Conservation (phyloP, 2,329 filamentous ascomycete genomes). For the Teratosphaeria viscida region DNA sequence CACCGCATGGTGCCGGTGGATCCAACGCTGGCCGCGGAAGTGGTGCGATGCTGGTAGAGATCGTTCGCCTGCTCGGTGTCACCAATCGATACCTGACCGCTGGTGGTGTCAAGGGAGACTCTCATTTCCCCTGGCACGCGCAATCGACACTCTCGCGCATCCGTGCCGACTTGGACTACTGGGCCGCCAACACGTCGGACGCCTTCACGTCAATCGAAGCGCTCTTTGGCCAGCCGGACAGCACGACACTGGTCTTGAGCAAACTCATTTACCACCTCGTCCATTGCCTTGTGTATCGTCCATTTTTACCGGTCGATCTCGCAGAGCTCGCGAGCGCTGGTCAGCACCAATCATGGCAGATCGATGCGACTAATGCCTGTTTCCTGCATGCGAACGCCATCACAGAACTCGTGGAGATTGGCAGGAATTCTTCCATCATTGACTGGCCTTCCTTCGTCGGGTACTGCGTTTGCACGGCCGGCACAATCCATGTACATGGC, state of each 20-base stretch:
- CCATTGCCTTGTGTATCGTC: conserved; percentile 76
- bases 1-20: conserved; percentile 35
- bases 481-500: conserved; percentile 80
- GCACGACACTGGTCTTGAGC: conserved; percentile 67
- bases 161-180: conserved; percentile 71
- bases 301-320: conserved; percentile 76
- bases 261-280: conserved; percentile 81
- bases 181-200: conserved; percentile 72
- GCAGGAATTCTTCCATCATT: conserved; percentile 60
- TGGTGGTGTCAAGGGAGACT: conserved; percentile 78
- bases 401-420: conserved; percentile 69
- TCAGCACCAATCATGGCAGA: conserved; percentile 86
- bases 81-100: conserved; percentile 77
- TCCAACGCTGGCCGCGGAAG: conserved; percentile 62
- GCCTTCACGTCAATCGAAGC: conserved; percentile 65
- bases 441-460: conserved; percentile 83
- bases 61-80: conserved; percentile 68
- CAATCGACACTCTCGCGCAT: conserved; percentile 79
- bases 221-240: conserved; percentile 68
- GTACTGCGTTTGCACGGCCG: conserved; percentile 77
- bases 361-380: conserved; percentile 80
- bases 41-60: conserved; percentile 73
- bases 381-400: conserved; percentile 82
- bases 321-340: conserved; percentile 68
- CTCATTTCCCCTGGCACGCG: conserved; percentile 84